A percentile compares a stretch with the other conserved stretches of the same genome.
These are phyloP conservation scores for Lipomyces mesembrius DNA, from an alignment of 805 yeast genomes.

Conservation along the genomic window DNA sequence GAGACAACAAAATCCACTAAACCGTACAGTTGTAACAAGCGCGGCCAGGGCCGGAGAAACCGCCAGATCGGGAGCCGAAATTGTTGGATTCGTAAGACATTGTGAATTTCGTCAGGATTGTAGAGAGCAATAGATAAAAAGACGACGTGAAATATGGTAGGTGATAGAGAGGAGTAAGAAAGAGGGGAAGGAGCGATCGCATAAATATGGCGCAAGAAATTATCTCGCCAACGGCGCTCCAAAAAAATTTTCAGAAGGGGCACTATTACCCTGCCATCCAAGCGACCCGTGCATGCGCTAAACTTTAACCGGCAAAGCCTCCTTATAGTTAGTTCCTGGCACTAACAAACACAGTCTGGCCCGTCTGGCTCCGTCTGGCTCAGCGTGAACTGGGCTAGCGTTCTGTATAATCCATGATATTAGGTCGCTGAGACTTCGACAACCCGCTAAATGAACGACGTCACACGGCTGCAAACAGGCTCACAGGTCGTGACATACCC, in stretches of 20 bases:
- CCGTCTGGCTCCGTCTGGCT: not conserved
- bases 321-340: not conserved
- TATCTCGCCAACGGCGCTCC: not conserved
- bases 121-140: not conserved
- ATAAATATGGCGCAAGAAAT: not conserved
- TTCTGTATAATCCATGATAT: not conserved
- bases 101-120: not conserved
- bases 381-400: not conserved
- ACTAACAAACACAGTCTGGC: not conserved
- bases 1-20: conserved; percentile 14
- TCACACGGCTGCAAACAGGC: no score
- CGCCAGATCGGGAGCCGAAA: conserved; percentile 21
- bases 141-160: not conserved
- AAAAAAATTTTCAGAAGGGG: not conserved
- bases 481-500: no score
- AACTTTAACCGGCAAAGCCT: not conserved
- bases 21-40: conserved; percentile 37
- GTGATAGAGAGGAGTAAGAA: not conserved
- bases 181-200: conserved; percentile 1
- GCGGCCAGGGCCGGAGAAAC: conserved; percentile 31
- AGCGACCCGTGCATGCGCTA: not conserved
- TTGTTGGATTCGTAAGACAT: conserved; percentile 21
- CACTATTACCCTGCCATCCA: not conserved
- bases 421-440: not conserved
- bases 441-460: not conserved